phyloP scores from a whole-genome alignment of 805 yeast genomes.

The Suhomyces sp. region DNA sequence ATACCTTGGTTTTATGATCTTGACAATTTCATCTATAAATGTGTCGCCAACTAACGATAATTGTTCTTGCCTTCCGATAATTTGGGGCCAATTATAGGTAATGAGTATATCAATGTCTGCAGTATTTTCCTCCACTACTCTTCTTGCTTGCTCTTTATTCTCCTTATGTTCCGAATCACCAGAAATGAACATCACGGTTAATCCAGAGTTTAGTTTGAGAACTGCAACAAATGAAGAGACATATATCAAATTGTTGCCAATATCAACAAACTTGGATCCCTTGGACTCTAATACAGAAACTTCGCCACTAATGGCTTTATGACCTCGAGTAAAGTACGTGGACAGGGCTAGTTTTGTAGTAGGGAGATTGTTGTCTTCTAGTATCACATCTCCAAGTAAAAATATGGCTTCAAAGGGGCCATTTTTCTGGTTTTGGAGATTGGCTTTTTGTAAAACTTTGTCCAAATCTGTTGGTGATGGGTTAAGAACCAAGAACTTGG shows the following conservation, averaged over 20 bases:
- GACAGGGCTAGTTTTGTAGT: slow-evolving; percentile 18
- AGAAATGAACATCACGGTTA: slow-evolving; percentile 48
- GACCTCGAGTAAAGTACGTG: slow-evolving; percentile 26
- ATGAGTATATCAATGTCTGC: slow-evolving; percentile 51
- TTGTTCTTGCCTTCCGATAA: slow-evolving; percentile 46
- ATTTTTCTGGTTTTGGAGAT: slow-evolving; percentile 51
- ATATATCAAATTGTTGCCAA: slow-evolving; percentile 25
- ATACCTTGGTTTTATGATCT: slow-evolving; percentile 56
- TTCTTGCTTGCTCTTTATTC: slow-evolving; percentile 9
- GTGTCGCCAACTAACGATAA: slow-evolving; percentile 45
- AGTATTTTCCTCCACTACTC: slow-evolving; percentile 11
- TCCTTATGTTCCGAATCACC: slow-evolving; percentile 15
- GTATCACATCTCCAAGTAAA: slow-evolving; percentile 48
- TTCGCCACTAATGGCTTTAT: slow-evolving; percentile 16
- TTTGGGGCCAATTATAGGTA: slow-evolving; percentile 60
- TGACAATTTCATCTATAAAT: slow-evolving; percentile 47
- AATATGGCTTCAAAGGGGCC: slow-evolving; percentile 66
- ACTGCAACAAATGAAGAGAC: slow-evolving; percentile 34
- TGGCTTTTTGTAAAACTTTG: slow-evolving; percentile 46
- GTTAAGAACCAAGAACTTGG: slow-evolving; percentile 45
- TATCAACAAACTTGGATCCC: slow-evolving; percentile 23
- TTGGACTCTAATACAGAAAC: slow-evolving; percentile 1
- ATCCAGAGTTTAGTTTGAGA: slow-evolving; percentile 41
- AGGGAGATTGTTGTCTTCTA: slow-evolving; percentile 17
- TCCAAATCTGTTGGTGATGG: slow-evolving; percentile 44